Percentiles rank a stretch among this genome's conserved stretches.
Evolutionary conservation across 2,329 filamentous ascomycete genomes (phyloP).

Genomic region (Calonectria pseudoreteaudii): DNA sequence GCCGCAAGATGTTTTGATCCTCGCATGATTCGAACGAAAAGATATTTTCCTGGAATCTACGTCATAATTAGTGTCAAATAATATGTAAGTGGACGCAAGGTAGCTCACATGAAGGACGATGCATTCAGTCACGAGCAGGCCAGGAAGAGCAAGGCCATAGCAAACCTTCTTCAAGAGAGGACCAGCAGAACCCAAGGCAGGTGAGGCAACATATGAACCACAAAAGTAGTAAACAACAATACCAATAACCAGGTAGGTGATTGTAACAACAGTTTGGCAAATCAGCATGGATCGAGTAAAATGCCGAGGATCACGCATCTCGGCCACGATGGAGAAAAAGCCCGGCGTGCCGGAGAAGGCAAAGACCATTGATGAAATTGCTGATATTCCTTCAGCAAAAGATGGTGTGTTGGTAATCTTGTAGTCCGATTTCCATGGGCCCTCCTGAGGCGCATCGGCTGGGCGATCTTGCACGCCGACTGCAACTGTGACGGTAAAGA

Average conservation of each 20-base stretch:
- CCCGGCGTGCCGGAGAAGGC: constrained; percentile 28
- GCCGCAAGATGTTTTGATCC: constrained; percentile 15
- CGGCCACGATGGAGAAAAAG: background rate
- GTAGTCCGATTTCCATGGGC: constrained; percentile 46
- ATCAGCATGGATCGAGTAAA: constrained; percentile 43
- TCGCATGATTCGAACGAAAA: constrained; percentile 16
- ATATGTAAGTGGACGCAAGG: background rate
- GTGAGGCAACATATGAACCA: constrained; percentile 59
- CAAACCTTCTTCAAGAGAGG: constrained; percentile 54
- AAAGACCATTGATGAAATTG: constrained; percentile 51
- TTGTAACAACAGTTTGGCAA: constrained; percentile 42
- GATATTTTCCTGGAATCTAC: constrained; percentile 28
- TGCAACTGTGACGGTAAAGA: constrained; percentile 38
- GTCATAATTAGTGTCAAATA: constrained; percentile 31
- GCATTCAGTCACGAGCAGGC: constrained; percentile 38
- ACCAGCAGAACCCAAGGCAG: constrained; percentile 60
- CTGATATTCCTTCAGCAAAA: constrained; percentile 47
- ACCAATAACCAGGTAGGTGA: constrained; percentile 49
- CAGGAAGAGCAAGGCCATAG: constrained; percentile 53
- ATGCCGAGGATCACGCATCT: constrained; percentile 37
- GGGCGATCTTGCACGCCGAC: constrained; percentile 36
- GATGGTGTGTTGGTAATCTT: constrained; percentile 41
- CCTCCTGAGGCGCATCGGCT: constrained; percentile 28
- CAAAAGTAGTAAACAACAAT: constrained; percentile 59
- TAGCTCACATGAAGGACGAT: background rate